These are phyloP conservation scores for Arthrobotrys conoides DNA, from an alignment of 2,329 filamentous ascomycete species.

Conservation along the genomic window DNA sequence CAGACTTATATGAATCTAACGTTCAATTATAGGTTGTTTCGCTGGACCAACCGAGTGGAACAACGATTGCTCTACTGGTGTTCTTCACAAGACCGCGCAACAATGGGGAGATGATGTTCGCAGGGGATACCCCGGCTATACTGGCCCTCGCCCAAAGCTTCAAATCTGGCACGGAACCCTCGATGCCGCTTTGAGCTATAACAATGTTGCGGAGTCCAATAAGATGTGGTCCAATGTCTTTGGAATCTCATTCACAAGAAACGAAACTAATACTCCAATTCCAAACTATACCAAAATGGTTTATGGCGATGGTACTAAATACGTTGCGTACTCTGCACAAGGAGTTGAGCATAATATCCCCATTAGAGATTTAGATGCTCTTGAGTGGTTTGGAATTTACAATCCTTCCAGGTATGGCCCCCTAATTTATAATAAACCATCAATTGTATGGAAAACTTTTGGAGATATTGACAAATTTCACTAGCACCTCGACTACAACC, in stretches of 20 bases:
- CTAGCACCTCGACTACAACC: conserved; percentile 27
- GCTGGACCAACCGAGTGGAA: conserved; percentile 62
- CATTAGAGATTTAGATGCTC: conserved; percentile 38
- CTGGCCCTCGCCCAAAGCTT: conserved; percentile 66
- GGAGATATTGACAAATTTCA: neutral
- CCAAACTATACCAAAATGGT: conserved; percentile 65
- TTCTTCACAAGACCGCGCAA: conserved; percentile 40
- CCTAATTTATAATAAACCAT: neutral
- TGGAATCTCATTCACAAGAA: conserved; percentile 62
- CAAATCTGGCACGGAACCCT: conserved; percentile 66
- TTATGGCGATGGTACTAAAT: conserved; percentile 66
- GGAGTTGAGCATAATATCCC: conserved; percentile 59
- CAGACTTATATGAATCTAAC: neutral
- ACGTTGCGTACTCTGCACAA: conserved; percentile 65
- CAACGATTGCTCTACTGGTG: conserved; percentile 31
- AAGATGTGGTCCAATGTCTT: conserved; percentile 64
- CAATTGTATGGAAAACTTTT: neutral
- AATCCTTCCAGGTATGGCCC: conserved; percentile 9
- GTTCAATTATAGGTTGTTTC: conserved; percentile 62
- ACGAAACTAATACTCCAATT: conserved; percentile 64
- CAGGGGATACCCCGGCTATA: conserved; percentile 66
- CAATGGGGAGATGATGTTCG: conserved; percentile 64
- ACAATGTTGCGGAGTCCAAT: conserved; percentile 64
- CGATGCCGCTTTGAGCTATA: conserved; percentile 65
- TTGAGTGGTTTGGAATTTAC: conserved; percentile 53